phyloP scores from a whole-genome alignment of 2,329 filamentous ascomycete species.

The Xylaria sp. region DNA sequence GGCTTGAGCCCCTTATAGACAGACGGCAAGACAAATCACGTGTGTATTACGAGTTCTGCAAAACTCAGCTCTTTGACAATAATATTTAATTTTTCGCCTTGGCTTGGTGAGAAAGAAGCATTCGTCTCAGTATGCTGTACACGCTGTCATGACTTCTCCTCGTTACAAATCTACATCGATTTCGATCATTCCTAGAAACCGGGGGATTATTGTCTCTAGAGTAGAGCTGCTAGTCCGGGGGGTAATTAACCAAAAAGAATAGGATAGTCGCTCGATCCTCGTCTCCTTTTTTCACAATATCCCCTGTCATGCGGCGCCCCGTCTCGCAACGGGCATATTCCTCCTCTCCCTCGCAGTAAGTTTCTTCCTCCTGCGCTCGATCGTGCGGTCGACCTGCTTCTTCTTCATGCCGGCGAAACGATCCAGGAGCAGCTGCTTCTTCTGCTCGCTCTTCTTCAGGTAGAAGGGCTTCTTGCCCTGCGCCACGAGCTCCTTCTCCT shows the following conservation, averaged over 20 bases:
- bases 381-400: constrained; percentile 82
- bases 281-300: neutral
- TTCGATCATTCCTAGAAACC: neutral
- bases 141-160: neutral
- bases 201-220: neutral
- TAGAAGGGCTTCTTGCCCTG: constrained; percentile 95
- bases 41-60: neutral
- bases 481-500: constrained; percentile 85
- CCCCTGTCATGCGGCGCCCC: constrained; percentile 40
- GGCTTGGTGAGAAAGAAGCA: neutral
- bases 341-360: constrained; percentile 85
- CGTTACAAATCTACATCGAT: neutral
- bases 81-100: constrained; percentile 8
- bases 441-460: constrained; percentile 90
- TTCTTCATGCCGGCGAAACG: constrained; percentile 86
- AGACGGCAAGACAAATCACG: neutral
- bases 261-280: neutral
- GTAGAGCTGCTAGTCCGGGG: neutral
- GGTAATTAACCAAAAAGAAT: neutral
- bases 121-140: neutral
- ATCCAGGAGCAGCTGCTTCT: constrained; percentile 83
- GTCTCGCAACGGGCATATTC: constrained; percentile 69
- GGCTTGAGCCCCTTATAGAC: constrained; percentile 9
- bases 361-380: constrained; percentile 93
- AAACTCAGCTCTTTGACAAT: constrained; percentile 16